A percentile compares a stretch with the other conserved stretches of the same genome.
These are phyloP conservation scores for Pistacia vera DNA, from an alignment of 345 rosid species.

Conservation along the genomic window DNA sequence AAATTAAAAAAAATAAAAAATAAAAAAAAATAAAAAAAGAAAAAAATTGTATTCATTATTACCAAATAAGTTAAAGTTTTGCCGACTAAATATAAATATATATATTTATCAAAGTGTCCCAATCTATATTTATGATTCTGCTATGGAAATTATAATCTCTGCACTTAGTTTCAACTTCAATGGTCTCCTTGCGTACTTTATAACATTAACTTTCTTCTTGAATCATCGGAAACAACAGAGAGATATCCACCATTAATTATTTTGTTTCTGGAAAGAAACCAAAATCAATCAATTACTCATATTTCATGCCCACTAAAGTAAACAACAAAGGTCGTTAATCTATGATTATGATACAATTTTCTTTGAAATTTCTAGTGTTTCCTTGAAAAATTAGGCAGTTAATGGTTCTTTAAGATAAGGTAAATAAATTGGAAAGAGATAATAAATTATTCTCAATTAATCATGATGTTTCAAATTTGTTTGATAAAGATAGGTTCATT, in stretches of 20 bases:
- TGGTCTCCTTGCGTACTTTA: neutral
- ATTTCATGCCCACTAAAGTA: neutral
- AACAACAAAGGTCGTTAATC: neutral
- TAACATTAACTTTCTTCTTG: neutral
- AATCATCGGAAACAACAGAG: too few species aligned
- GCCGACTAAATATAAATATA: neutral
- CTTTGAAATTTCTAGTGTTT: neutral
- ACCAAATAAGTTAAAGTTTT: neutral
- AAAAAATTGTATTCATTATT: too few species aligned
- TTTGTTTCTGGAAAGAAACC: neutral
- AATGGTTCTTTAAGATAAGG: neutral
- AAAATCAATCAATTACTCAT: constrained; percentile 8
- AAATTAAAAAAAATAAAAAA: too few species aligned
- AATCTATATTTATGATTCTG: constrained; percentile 1
- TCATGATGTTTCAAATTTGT: constrained; percentile 7
- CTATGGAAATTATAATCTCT: neutral
- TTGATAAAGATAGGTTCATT: neutral
- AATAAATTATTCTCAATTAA: constrained; percentile 7
- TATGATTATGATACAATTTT: constrained; percentile 13
- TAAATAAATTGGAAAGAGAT: constrained; percentile 15
- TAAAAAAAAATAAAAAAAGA: too few species aligned
- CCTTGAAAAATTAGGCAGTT: neutral
- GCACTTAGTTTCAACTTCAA: constrained; percentile 3
- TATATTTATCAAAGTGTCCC: constrained; percentile 5
- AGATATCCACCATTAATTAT: neutral